Evolutionary conservation across 2,329 filamentous ascomycete species (phyloP).

Genomic region (Lasiodiplodia gonubiensis): DNA sequence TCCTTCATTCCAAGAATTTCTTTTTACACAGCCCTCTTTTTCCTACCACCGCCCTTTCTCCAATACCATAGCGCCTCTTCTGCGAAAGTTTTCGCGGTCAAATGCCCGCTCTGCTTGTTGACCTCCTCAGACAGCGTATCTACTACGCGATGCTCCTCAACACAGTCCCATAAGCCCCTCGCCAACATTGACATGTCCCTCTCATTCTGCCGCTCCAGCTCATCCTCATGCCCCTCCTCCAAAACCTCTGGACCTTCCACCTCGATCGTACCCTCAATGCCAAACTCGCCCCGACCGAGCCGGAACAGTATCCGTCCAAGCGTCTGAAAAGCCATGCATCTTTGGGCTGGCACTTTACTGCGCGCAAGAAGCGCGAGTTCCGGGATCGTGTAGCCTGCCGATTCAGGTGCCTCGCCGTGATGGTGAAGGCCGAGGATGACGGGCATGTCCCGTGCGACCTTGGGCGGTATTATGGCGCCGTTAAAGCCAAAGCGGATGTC

Average conservation of each 20-base stretch:
- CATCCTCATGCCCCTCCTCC: conserved; percentile 52
- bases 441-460: conserved; percentile 74
- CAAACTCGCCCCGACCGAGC: conserved; percentile 75
- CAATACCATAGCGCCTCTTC: conserved; percentile 90
- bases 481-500: conserved; percentile 88
- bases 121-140: conserved; percentile 80
- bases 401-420: conserved; percentile 89
- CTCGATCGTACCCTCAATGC: conserved; percentile 53
- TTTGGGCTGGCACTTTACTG: conserved; percentile 81
- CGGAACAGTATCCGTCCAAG: conserved; percentile 84
- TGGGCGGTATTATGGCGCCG: conserved; percentile 79
- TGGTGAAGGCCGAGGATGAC: conserved; percentile 85
- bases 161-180: conserved; percentile 79
- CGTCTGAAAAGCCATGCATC: conserved; percentile 91
- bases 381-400: conserved; percentile 89
- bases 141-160: conserved; percentile 78
- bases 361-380: conserved; percentile 83
- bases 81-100: conserved; percentile 82
- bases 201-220: conserved; percentile 51
- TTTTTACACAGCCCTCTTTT: conserved; percentile 57
- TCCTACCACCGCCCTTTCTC: conserved; percentile 70
- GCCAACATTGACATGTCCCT: conserved; percentile 55
- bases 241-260: conserved; percentile 54
- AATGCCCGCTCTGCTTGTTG: conserved; percentile 69
- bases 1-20: no score